These are phyloP conservation scores for Annulohypoxylon stygium DNA, from an alignment of 495 filamentous ascomycete genomes.

Conservation along the genomic window DNA sequence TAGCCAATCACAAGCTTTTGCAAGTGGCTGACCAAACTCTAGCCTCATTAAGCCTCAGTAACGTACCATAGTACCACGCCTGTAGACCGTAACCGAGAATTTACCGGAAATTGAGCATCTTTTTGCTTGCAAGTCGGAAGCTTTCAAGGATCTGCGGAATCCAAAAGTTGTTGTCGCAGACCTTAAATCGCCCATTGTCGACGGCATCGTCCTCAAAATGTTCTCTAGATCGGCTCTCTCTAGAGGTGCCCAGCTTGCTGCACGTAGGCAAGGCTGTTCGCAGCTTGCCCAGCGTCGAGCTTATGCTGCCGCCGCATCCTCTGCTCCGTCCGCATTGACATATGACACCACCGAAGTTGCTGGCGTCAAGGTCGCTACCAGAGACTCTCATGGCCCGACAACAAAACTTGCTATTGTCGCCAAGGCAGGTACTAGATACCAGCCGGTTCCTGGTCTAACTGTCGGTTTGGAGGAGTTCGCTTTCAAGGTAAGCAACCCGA, in stretches of 20 bases:
- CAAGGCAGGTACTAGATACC: conserved; percentile 92
- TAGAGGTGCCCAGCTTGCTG: conserved; percentile 81
- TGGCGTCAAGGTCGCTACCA: conserved; percentile 90
- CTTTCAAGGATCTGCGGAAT: conserved; percentile 41
- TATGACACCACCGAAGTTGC: conserved; percentile 88
- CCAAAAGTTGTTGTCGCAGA: conserved; percentile 55
- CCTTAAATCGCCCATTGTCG: conserved; percentile 61
- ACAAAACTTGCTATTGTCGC: conserved; percentile 90
- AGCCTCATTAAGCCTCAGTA: conserved; percentile 37
- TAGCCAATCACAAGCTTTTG: conserved; percentile 25
- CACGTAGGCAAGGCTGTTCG: conserved; percentile 72
- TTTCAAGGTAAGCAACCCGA: conserved; percentile 84
- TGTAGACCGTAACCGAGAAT: conserved; percentile 49
- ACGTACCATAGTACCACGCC: conserved; percentile 15
- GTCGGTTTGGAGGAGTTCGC: conserved; percentile 92
- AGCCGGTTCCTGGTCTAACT: conserved; percentile 87
- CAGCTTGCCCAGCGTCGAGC: conserved; percentile 74
- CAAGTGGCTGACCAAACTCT: conserved; percentile 45
- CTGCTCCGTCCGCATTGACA: conserved; percentile 73
- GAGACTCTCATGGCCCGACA: conserved; percentile 88
- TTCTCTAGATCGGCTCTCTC: conserved; percentile 84
- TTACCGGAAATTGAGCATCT: conserved; percentile 55
- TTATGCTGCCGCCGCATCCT: conserved; percentile 84
- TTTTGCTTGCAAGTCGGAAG: conserved; percentile 46
- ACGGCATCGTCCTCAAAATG: conserved; percentile 74